Evolutionary conservation across 106 monocot genomes (phyloP), one percentile per base, ranked within the genome.

Genomic region (Platanthera guangdongensis): DNA sequence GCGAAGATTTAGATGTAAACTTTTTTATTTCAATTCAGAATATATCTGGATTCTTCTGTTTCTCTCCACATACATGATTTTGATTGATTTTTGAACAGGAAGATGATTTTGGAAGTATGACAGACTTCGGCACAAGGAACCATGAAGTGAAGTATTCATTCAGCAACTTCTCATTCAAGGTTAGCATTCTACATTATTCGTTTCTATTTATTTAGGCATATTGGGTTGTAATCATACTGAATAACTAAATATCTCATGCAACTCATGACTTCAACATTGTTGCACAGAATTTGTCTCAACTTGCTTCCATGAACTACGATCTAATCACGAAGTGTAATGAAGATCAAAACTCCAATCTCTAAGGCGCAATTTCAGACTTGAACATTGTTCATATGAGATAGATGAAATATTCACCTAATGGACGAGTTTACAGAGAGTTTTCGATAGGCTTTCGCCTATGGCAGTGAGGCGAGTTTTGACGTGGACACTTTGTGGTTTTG

Each of bases 101-200:
- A 7, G 99, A 94, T 82, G 83, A 88, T 73, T 99, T 78, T 74
- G 80, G 85, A 64, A 89, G 82, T 50, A 80, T 99, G 82, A 81
- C 84, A 47, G 89, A 94, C 3, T 90, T 99, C 82, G 87, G 78
- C 71, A 78, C 77, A 13, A 68, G 80, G 1, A 83, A 48, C 4
- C 79, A 78, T 50, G 21, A 57, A 9, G 74, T 77, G 32, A 89
- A 82, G 21, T 99, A 94, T 80, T 94, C 99, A 12, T 99, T 99
- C 76, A 99, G 99, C 80, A 94, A 99, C 74, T 99, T 99, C 79
- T 99, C 99, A 28, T 99, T 92, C 49, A 99, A 99, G 94, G 99
- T 90, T 57, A 13, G 32, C 45, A 70, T 18, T 15, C 10, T 70
- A 47, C 47, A 47, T 15, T 70, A 6, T 48, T 70, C 14, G 50